Base-by-base conservation (phyloP, 176 grass and related monocot species). In the Aegilops speltoides region DNA sequence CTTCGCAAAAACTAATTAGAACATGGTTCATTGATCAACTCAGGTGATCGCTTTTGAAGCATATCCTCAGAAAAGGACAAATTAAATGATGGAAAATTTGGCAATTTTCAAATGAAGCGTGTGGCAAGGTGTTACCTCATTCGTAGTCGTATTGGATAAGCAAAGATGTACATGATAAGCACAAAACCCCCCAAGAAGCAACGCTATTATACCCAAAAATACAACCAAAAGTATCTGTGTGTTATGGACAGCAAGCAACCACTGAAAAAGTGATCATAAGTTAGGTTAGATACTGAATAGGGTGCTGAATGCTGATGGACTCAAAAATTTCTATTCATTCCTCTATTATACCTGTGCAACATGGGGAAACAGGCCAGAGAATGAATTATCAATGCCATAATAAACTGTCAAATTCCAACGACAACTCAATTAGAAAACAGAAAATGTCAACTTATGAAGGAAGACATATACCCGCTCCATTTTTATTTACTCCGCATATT, bases 101-200 rank as follows among this genome's bases (percentile, higher is more conserved):
- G 19, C 40, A 76, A 38, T n/a, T 45, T 56, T 34, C 70, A 69
- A 61, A 78, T 37, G 52, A 76, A 28, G 56, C 1, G 9, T 83
- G 34, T 59, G 52, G 28, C 80, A 62, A 32, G 63, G 38, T 14
- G 59, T 80, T 64, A 98, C 97, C 97, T 98, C 97, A 14, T 98
- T 98, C 4, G 97, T 96, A 41, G 97, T 98, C 15, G 86, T 96
- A 85, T 98, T 98, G 31, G 79, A 83, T 79, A 98, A 78, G 74
- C 97, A 98, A 76, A 99, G 97, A 80, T 99, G 92, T 33, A 78
- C 22, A 86, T 99, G 97, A 61, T 99, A 96, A 72, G 84, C 94
- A 79, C 95, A 94, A 82, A 99, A 99, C 5, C 94, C 93, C 76
- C 94, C 91, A 88, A 99, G 89, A 66, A 99, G 87, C 83, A 99